Evolutionary conservation across 1,284 basidiomycete species (phyloP), one percentile per base, ranked within the genome.

Genomic region (Calocybe gambosa): DNA sequence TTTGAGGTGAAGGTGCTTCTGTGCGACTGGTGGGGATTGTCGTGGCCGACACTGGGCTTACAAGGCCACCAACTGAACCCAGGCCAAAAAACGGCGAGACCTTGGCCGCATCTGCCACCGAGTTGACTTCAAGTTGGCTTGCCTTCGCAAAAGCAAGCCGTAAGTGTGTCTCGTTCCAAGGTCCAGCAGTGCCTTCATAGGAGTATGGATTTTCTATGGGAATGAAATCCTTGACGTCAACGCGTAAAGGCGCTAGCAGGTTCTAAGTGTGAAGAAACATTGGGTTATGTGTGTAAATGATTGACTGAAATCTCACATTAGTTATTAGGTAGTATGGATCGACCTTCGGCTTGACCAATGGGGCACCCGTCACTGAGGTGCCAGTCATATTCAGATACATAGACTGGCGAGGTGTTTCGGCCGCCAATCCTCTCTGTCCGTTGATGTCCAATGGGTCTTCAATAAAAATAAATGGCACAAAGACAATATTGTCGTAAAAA

Each of bases 401-500:
- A n/a, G 69, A 64, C 36, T 70, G 69, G 35, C 63, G 63, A 23
- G 62, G 55, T n/a, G 64, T 59, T 47, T 85, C 78, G 8, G 71
- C 54, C 20, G 68, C 48, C 43, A 77, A 55, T 39, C 74, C 73
- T 38, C 71, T 68, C 51, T 76, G 74, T 29, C 78, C 75, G 58
- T 80, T 81, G 16, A 78, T 71, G 53, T 92, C 89, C 37, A 82
- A 55, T 9, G 86, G 84, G 60, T 95, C 93, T 60, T 97, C 94
- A 49, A 97, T 87, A 59, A 94, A 97, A 49, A 97, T 89, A 68
- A 99, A 99, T 0, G 87, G 95, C 38, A 86, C 91, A 66, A 88
- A 93, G 18, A 92, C 85, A 46, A 94, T 93, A 60, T 99, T 98
- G 68, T 99, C 95, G 63, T 88, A 99, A 60, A 95, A 93, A 55